Evolutionary conservation across 805 yeast genomes (phyloP), one percentile per base, ranked within the genome.

Genomic region (Brettanomyces custersianus): DNA sequence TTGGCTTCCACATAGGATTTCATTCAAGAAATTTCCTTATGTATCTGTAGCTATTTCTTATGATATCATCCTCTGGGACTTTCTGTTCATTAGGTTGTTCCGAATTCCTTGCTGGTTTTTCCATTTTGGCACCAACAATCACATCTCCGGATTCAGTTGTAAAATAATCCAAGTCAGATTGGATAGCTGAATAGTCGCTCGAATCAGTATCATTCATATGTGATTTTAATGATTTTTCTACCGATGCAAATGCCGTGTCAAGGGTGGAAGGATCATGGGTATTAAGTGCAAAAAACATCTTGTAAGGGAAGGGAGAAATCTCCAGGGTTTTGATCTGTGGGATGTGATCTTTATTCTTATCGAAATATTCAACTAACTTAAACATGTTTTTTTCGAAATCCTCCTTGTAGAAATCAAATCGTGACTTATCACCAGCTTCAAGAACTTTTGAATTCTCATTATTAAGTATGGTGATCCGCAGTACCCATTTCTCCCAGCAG

Each of bases 301-400:
- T 57, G 44, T 66, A 73, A 0, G 72, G 84, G 48, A 83, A 83
- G 3, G 92, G 90, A 9, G 76, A 59, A 20, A 70, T 59, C 3
- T 79, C 86, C 12, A 76, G 60, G 2, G 83, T 70, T 13, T 80
- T 72, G 18, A 83, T 79, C 1, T 84, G 81, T 3, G 94, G 94
- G 2, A 84, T 75, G 45, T 80, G 87, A 33, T 65, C 71, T 47
- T 74, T 78, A 47, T 77, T 66, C 5, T 51, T 47, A 46, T 80
- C 81, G 12, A 66, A 74, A n/a, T 60, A 54, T 12, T 70, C 66
- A 24, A 74, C 57, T n/a, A 80, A 68, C 37, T 62, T 55, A 35
- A 62, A 42, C 31, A 82, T 40, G 11, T 60, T 56, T 5, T 50
- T 46, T 27, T 57, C 60, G 34, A 73, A 74, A 49, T 51, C 66